Conservation (phyloP, 1,139 yeast genomes). For the Saccharomyces hybrid region DNA sequence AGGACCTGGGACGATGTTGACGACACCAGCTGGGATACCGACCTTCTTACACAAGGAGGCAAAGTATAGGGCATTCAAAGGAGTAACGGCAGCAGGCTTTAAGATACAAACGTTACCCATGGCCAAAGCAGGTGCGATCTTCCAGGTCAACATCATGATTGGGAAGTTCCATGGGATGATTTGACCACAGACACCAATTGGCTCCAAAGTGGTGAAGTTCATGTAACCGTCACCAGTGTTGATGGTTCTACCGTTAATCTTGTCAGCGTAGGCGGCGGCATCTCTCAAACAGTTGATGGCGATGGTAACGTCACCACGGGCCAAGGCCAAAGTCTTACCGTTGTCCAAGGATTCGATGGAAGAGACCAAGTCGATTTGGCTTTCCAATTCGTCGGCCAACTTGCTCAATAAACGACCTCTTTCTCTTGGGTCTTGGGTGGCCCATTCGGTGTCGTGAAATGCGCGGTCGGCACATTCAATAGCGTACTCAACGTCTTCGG, state of each 20-base stretch:
- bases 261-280: slow-evolving; percentile 83
- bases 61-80: slow-evolving; percentile 64
- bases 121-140: slow-evolving; percentile 72
- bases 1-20: slow-evolving; percentile 67
- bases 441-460: slow-evolving; percentile 40
- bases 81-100: slow-evolving; percentile 74
- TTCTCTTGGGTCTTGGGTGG: slow-evolving; percentile 36
- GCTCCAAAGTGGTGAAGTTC: slow-evolving; percentile 61
- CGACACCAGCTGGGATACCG: slow-evolving; percentile 73
- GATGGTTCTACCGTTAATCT: slow-evolving; percentile 61
- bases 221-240: slow-evolving; percentile 55
- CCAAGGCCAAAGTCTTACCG: slow-evolving; percentile 47
- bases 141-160: slow-evolving; percentile 72
- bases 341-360: slow-evolving; percentile 55
- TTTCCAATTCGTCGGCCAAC: slow-evolving; percentile 48
- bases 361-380: slow-evolving; percentile 42
- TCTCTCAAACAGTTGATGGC: slow-evolving; percentile 51
- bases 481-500: slow-evolving; percentile 58
- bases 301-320: slow-evolving; percentile 51
- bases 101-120: slow-evolving; percentile 70
- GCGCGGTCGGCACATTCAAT: slow-evolving; percentile 56
- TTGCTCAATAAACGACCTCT: slow-evolving; percentile 41
- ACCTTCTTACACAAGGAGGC: slow-evolving; percentile 58
- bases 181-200: slow-evolving; percentile 82
- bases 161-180: slow-evolving; percentile 93